Percentiles rank a stretch among this genome's conserved stretches.
These are phyloP conservation scores for Olyra latifolia DNA, from an alignment of 176 grass and related monocot genomes.

Conservation along the genomic window DNA sequence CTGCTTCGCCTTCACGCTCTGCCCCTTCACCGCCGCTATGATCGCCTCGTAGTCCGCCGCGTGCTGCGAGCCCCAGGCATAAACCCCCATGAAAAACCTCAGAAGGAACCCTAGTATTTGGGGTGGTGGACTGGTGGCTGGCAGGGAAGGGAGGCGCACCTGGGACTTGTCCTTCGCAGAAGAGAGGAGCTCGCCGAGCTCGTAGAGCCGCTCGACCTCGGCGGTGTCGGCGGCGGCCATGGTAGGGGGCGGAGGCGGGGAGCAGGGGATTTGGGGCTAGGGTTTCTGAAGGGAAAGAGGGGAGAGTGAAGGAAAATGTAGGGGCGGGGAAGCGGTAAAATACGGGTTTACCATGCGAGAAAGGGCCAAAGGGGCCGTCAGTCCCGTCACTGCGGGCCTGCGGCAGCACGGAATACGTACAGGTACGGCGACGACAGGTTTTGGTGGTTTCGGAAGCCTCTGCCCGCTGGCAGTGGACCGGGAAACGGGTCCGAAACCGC, in stretches of 20 bases:
- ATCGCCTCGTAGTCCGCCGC: slow-evolving; percentile 88
- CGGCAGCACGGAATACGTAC: background rate
- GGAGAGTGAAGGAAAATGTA: too few relatives aligned
- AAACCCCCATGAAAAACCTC: slow-evolving; percentile 40
- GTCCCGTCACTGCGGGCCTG: too few relatives aligned
- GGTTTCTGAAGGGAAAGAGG: slow-evolving; percentile 21
- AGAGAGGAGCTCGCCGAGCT: slow-evolving; percentile 88
- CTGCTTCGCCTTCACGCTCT: slow-evolving; percentile 95
- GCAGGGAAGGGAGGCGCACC: slow-evolving; percentile 34
- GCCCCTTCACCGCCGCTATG: slow-evolving; percentile 79
- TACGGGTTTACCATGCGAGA: background rate
- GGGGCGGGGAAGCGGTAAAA: background rate
- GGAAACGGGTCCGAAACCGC: too few relatives aligned
- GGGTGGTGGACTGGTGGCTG: background rate
- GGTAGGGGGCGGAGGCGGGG: background rate
- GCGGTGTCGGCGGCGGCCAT: slow-evolving; percentile 81
- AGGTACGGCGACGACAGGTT: too few relatives aligned
- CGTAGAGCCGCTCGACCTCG: slow-evolving; percentile 96
- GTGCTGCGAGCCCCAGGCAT: slow-evolving; percentile 45
- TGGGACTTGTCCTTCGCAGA: slow-evolving; percentile 85
- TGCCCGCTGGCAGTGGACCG: too few relatives aligned
- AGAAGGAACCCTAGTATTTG: background rate
- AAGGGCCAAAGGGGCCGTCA: too few relatives aligned
- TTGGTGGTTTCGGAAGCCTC: too few relatives aligned
- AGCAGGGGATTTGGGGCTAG: slow-evolving; percentile 32